These are phyloP conservation scores for Venturia oleaginea DNA, from an alignment of 2,329 filamentous ascomycete genomes.

Conservation along the genomic window DNA sequence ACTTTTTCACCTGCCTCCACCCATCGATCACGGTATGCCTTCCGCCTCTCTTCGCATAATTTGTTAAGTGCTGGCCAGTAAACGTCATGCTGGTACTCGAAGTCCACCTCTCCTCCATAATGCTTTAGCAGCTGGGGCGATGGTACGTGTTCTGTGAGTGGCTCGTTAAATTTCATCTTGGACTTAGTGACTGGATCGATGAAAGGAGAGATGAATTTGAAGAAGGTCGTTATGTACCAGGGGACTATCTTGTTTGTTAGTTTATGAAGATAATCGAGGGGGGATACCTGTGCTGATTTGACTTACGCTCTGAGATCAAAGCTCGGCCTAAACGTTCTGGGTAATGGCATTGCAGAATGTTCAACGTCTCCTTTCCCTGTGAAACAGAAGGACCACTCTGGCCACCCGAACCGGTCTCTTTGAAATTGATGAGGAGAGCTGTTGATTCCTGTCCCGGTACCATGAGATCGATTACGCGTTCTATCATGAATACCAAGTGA, in stretches of 20 bases:
- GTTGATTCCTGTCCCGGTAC: conserved; percentile 78
- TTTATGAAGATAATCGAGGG: conserved; percentile 7
- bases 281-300: conserved; percentile 2
- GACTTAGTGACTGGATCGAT: conserved; percentile 89
- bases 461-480: conserved; percentile 81
- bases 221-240: conserved; percentile 86
- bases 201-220: conserved; percentile 91
- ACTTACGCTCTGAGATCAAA: conserved; percentile 76
- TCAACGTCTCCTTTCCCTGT: conserved; percentile 73
- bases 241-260: conserved; percentile 51
- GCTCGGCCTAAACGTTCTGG: conserved; percentile 84
- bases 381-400: conserved; percentile 68
- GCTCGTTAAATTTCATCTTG: conserved; percentile 97
- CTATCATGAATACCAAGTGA: conserved; percentile 92
- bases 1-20: conserved; percentile 67
- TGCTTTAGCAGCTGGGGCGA: conserved; percentile 71
- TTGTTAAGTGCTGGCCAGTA: conserved; percentile 85
- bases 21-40: conserved; percentile 62
- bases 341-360: conserved; percentile 91
- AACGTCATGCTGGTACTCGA: conserved; percentile 77
- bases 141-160: conserved; percentile 74
- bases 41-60: conserved; percentile 57
- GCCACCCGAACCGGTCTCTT: conserved; percentile 48
- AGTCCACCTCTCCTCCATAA: conserved; percentile 71
- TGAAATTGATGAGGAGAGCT: conserved; percentile 86